Conservation (phyloP, 108 stramenopile species). For the Nitzschia inconspicua region DNA sequence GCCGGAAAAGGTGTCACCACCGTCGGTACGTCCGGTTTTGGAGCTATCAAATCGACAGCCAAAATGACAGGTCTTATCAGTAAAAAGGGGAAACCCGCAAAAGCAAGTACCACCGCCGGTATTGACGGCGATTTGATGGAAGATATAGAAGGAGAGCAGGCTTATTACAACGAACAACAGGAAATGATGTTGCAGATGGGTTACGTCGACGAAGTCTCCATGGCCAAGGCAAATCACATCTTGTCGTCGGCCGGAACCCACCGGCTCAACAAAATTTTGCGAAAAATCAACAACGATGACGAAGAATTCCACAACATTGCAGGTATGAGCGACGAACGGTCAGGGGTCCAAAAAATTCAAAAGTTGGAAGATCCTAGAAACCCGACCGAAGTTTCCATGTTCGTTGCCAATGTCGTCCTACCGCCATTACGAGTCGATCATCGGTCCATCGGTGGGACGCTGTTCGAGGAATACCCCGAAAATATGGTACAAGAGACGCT, state of each 20-base stretch:
- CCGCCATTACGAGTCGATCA: slow-evolving; percentile 48
- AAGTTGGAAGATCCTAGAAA: slow-evolving; percentile 38
- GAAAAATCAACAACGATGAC: slow-evolving; percentile 32
- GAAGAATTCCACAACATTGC: slow-evolving; percentile 16
- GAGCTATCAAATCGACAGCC: neutral
- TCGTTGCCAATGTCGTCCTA: slow-evolving; percentile 39
- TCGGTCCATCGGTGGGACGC: slow-evolving; percentile 43
- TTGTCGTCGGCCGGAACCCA: slow-evolving; percentile 63
- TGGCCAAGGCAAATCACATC: slow-evolving; percentile 50
- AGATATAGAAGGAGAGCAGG: slow-evolving; percentile 10
- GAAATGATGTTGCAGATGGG: slow-evolving; percentile 11
- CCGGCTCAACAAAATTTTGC: slow-evolving; percentile 66
- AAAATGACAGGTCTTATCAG: slow-evolving; percentile 27
- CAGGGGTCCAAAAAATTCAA: slow-evolving; percentile 20
- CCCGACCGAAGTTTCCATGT: slow-evolving; percentile 31
- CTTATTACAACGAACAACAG: slow-evolving; percentile 12
- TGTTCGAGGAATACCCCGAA: slow-evolving; percentile 27
- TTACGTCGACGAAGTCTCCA: slow-evolving; percentile 25
- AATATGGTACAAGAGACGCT: slow-evolving; percentile 46
- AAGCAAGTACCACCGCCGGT: neutral
- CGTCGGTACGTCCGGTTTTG: slow-evolving; percentile 15
- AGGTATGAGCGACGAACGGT: slow-evolving; percentile 20
- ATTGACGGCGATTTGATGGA: slow-evolving; percentile 5
- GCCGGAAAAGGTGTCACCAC: slow-evolving; percentile 21
- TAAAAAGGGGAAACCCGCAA: slow-evolving; percentile 9